A percentile compares a stretch with the other conserved stretches of the same genome.
Evolutionary conservation across 352 stramenopile species (phyloP).

Genomic region (Phytophthora rubi): DNA sequence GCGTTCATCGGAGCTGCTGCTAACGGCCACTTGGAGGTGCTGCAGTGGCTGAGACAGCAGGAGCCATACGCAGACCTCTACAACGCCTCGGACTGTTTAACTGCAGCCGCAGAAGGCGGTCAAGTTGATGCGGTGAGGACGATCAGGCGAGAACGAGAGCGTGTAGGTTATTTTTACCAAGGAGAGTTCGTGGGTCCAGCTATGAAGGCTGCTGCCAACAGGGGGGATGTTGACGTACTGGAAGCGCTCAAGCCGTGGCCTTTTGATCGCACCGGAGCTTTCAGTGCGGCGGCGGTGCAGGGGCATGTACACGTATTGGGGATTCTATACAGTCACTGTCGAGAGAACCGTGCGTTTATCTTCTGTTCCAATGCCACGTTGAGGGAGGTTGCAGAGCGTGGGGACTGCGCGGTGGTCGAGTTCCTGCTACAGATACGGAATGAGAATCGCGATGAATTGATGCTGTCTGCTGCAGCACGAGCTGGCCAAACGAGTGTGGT

Average conservation of each 20-base stretch:
- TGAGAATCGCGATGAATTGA: not conserved
- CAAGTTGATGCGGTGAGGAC: not conserved
- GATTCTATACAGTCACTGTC: not conserved
- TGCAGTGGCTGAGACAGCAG: not conserved
- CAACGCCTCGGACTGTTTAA: not conserved
- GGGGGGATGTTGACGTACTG: not conserved
- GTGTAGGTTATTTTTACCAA: not conserved
- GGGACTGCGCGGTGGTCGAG: not conserved
- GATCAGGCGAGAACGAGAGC: not conserved
- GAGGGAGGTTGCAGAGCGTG: not conserved
- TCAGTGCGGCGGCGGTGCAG: not conserved
- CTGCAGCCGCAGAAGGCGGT: not conserved
- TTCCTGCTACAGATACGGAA: not conserved
- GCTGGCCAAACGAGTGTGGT: not conserved
- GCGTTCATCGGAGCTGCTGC: conserved; percentile 3
- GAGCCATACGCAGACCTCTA: not conserved
- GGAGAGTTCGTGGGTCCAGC: not conserved
- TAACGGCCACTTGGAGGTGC: conserved; percentile 7
- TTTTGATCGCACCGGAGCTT: not conserved
- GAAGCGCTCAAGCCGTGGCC: not conserved
- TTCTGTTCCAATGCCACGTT: not conserved
- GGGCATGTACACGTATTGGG: not conserved
- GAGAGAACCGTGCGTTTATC: not conserved
- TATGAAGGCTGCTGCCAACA: not conserved
- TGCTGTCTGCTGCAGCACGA: not conserved